Percentiles rank a stretch among this genome's conserved stretches.
Conservation (phyloP, 2,329 filamentous ascomycete genomes). For the Cercospora sp. region DNA sequence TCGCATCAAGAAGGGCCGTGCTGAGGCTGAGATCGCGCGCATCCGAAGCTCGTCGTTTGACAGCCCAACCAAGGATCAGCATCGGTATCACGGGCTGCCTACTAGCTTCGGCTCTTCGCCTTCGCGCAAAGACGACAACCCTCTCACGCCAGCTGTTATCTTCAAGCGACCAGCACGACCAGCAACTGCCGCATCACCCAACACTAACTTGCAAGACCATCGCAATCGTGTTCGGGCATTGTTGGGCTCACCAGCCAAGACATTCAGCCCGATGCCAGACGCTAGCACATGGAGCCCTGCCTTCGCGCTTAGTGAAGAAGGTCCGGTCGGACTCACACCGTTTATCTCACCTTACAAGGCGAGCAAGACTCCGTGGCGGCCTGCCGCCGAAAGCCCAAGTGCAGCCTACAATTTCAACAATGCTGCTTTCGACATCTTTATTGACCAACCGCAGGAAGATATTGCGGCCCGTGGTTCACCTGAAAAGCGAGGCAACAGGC, state of each 20-base stretch:
- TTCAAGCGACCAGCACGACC: constrained; percentile 67
- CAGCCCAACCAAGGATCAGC: constrained; percentile 70
- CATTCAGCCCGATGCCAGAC: constrained; percentile 50
- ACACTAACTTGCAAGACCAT: constrained; percentile 87
- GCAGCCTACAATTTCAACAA: constrained; percentile 32
- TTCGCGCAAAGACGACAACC: constrained; percentile 46
- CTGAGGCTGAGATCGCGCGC: constrained; percentile 92
- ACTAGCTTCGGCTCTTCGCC: constrained; percentile 43
- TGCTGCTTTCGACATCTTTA: constrained; percentile 62
- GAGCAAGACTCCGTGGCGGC: constrained; percentile 39
- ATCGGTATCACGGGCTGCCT: constrained; percentile 51
- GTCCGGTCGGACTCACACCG: constrained; percentile 52
- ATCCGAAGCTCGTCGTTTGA: constrained; percentile 91
- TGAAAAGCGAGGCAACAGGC: constrained; percentile 63
- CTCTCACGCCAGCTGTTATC: constrained; percentile 80
- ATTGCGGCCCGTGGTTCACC: constrained; percentile 62
- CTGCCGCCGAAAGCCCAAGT: constrained; percentile 29
- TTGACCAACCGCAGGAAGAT: constrained; percentile 39
- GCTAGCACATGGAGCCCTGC: constrained; percentile 66
- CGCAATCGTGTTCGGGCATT: constrained; percentile 78
- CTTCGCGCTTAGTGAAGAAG: constrained; percentile 66
- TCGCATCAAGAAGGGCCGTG: constrained; percentile 77
- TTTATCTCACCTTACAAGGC: constrained; percentile 37
- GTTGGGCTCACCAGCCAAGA: constrained; percentile 73
- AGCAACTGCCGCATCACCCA: constrained; percentile 81